These are phyloP conservation scores for Auxenochlorella protothecoides DNA, from an alignment of 139 green algal genomes.

Conservation along the genomic window DNA sequence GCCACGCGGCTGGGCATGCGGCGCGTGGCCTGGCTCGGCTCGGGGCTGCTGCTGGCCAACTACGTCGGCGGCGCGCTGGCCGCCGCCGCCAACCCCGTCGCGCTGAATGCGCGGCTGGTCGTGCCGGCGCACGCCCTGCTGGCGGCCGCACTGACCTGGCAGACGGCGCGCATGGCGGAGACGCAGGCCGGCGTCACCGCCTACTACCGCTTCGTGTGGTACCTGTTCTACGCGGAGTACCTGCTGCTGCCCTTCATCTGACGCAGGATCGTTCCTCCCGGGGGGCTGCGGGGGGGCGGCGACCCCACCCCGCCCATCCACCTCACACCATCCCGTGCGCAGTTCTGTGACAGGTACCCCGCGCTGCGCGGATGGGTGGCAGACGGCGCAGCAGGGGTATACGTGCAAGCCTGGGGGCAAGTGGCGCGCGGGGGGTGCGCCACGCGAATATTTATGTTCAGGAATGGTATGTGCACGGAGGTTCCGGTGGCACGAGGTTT, in stretches of 20 bases:
- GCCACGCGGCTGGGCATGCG: constrained; percentile 64
- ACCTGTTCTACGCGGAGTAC: constrained; percentile 90
- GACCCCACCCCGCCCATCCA: too few species aligned
- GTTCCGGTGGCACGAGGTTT: too few species aligned
- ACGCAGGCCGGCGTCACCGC: constrained; percentile 23
- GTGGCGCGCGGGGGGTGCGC: too few species aligned
- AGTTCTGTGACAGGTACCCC: too few species aligned
- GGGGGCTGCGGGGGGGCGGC: too few species aligned
- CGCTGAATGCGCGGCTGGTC: constrained; percentile 28
- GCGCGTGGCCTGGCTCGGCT: constrained; percentile 77
- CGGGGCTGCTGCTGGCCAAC: constrained; percentile 43
- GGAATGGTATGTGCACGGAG: too few species aligned
- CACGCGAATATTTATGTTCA: too few species aligned
- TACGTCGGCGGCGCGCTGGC: constrained; percentile 38
- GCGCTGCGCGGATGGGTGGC: too few species aligned
- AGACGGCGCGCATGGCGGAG: constrained; percentile 37
- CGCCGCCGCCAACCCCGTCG: background rate
- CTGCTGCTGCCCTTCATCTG: constrained; percentile 69
- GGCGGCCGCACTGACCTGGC: constrained; percentile 29
- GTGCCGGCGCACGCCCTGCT: constrained; percentile 36
- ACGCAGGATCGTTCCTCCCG: too few species aligned
- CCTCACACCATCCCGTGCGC: too few species aligned
- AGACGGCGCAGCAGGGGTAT: too few species aligned
- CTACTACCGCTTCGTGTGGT: constrained; percentile 61
- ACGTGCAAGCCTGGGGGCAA: too few species aligned